Evolutionary conservation across 768 basidiomycete species (phyloP).

Genomic region (Agrocybe praecox): DNA sequence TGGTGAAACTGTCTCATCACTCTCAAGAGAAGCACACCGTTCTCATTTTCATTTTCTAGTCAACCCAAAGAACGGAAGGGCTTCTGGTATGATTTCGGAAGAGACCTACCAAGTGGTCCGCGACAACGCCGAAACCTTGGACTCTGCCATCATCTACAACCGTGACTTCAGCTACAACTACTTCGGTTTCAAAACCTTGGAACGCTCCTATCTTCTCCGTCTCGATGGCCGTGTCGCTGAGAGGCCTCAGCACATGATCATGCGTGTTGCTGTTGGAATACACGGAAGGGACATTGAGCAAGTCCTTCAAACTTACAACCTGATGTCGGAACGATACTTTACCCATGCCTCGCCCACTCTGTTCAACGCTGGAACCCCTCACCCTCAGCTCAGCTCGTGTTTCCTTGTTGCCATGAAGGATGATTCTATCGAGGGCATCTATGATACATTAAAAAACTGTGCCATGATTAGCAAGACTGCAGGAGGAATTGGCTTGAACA

Average conservation of each 20-base stretch:
- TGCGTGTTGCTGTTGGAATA: constrained; percentile 99
- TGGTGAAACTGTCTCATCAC: constrained; percentile 64
- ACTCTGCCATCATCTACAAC: constrained; percentile 96
- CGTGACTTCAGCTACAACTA: constrained; percentile 98
- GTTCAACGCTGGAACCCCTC: constrained; percentile 97
- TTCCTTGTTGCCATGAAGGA: constrained; percentile 99
- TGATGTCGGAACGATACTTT: constrained; percentile 98
- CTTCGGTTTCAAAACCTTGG: constrained; percentile 99
- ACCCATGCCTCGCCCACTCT: constrained; percentile 97
- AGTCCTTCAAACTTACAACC: constrained; percentile 88
- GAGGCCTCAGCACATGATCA: constrained; percentile 98
- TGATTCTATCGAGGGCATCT: constrained; percentile 98
- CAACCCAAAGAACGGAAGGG: constrained; percentile 90
- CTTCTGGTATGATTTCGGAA: constrained; percentile 91
- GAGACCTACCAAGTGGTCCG: constrained; percentile 82
- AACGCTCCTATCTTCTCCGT: constrained; percentile 94
- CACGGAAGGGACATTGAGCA: constrained; percentile 89
- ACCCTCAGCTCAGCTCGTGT: constrained; percentile 94
- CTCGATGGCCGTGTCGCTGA: constrained; percentile 95
- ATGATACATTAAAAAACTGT: constrained; percentile 96
- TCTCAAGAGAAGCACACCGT: too few species aligned
- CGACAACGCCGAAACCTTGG: constrained; percentile 78
- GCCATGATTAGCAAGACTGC: constrained; percentile 99
- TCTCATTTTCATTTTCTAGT: constrained; percentile 39
- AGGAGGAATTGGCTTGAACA: constrained; percentile 94